Percentiles rank a stretch among this genome's conserved stretches.
Evolutionary conservation across 2,329 filamentous ascomycete species (phyloP).

Genomic region (Pseudonectria foliicola): DNA sequence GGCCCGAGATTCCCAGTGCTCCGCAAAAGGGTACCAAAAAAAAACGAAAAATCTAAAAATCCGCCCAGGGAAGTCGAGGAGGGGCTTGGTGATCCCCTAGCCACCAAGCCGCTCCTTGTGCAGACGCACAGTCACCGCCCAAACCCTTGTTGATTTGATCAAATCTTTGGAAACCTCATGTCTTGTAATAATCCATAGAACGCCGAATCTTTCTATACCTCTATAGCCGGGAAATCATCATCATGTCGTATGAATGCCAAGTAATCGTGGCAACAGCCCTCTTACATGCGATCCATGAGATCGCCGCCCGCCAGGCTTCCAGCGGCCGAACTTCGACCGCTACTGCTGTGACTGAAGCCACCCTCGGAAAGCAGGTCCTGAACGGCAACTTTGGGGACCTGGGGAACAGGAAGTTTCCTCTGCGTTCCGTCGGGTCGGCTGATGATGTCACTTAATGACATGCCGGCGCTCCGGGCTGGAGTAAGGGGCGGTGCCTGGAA

Average conservation of each 20-base stretch:
- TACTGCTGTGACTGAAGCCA: slow-evolving; percentile 55
- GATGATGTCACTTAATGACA: slow-evolving; percentile 89
- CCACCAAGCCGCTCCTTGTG: slow-evolving; percentile 9
- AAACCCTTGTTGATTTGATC: slow-evolving; percentile 17
- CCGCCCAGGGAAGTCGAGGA: slow-evolving; percentile 2
- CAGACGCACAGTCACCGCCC: slow-evolving; percentile 20
- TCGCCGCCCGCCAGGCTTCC: slow-evolving; percentile 72
- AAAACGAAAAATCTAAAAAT: slow-evolving; percentile 7
- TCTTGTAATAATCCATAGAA: slow-evolving; percentile 24
- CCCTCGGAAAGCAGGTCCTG: slow-evolving; percentile 71
- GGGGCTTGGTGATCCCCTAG: slow-evolving; percentile 7
- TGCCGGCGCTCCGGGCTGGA: slow-evolving; percentile 51
- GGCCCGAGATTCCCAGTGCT: too few species aligned
- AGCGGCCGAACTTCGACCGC: slow-evolving; percentile 65
- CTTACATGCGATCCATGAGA: slow-evolving; percentile 49
- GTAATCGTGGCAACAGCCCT: slow-evolving; percentile 14
- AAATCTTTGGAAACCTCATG: slow-evolving; percentile 19
- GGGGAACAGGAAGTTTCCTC: slow-evolving; percentile 83
- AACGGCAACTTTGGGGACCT: slow-evolving; percentile 82
- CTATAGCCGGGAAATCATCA: slow-evolving; percentile 32
- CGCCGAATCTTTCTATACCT: slow-evolving; percentile 34
- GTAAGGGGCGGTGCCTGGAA: slow-evolving; percentile 43
- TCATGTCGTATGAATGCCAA: slow-evolving; percentile 29
- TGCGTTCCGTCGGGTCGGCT: slow-evolving; percentile 79
- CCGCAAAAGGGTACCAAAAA: too few species aligned